Percentiles rank a stretch among this genome's conserved stretches.
phyloP scores from a whole-genome alignment of 441 rosid species.

The Populus trichocarpa region DNA sequence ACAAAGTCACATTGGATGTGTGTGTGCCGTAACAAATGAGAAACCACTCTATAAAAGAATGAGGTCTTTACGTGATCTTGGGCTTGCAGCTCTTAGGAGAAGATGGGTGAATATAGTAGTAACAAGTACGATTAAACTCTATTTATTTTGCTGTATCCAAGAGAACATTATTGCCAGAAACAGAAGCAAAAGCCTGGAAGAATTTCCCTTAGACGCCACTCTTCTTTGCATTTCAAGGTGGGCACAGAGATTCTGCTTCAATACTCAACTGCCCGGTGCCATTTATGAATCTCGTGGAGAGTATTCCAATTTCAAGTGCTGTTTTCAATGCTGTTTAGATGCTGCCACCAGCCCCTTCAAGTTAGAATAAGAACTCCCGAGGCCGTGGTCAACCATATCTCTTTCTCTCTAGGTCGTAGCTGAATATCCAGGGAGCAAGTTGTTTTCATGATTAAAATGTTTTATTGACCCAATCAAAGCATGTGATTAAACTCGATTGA shows the following conservation, averaged over 20 bases:
- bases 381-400: background rate
- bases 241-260: background rate
- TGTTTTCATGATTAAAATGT: background rate
- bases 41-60: background rate
- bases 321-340: background rate
- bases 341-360: too few species aligned
- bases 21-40: background rate
- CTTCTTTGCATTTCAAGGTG: background rate
- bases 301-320: background rate
- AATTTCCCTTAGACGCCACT: background rate
- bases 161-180: background rate
- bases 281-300: background rate
- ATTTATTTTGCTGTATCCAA: background rate
- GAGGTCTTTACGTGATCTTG: too few species aligned
- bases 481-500: too few species aligned
- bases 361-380: background rate
- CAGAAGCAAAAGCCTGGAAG: background rate
- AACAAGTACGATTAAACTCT: too few species aligned
- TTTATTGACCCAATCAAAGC: background rate
- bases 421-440: background rate
- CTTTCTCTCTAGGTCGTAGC: background rate
- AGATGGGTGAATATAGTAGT: too few species aligned
- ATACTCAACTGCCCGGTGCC: background rate
- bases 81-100: too few species aligned
- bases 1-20: background rate